Conservation (phyloP, 2,329 filamentous ascomycete species). For the Monilinia laxa region DNA sequence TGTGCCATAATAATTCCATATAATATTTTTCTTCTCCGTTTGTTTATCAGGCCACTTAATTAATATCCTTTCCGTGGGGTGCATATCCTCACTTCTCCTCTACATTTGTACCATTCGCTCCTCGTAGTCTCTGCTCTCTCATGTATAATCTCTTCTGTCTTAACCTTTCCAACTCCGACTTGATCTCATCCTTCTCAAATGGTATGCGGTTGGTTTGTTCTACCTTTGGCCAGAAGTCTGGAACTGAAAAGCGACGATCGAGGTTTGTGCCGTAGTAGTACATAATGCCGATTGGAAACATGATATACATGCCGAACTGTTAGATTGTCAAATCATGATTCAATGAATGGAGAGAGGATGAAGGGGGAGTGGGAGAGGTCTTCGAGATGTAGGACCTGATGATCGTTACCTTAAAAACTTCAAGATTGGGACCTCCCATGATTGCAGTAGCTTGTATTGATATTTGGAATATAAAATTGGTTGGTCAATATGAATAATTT, state of each 20-base stretch:
- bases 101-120: slow-evolving; percentile 22
- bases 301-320: slow-evolving; percentile 96
- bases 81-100: slow-evolving; percentile 23
- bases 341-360: slow-evolving; percentile 30
- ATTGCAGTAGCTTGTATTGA: slow-evolving; percentile 29
- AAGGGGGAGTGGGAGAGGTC: slow-evolving; percentile 9
- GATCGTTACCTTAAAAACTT: slow-evolving; percentile 81
- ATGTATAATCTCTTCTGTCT: slow-evolving; percentile 37
- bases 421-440: slow-evolving; percentile 85
- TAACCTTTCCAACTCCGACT: slow-evolving; percentile 56
- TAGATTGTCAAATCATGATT: slow-evolving; percentile 3
- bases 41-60: background rate
- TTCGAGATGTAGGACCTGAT: slow-evolving; percentile 14
- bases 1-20: background rate
- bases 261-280: slow-evolving; percentile 99
- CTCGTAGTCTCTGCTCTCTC: slow-evolving; percentile 41
- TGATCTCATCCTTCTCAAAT: slow-evolving; percentile 77
- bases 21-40: background rate
- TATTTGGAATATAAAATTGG: background rate
- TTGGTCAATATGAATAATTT: background rate
- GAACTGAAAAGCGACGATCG: slow-evolving; percentile 83
- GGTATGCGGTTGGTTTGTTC: slow-evolving; percentile 76
- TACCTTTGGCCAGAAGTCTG: slow-evolving; percentile 88
- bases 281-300: slow-evolving; percentile 99
- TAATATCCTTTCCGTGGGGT: too few species aligned